Evolutionary conservation across 139 green algal species (phyloP), one percentile per base, ranked within the genome.

Genomic region (Deuterostichococcus epilithicus): DNA sequence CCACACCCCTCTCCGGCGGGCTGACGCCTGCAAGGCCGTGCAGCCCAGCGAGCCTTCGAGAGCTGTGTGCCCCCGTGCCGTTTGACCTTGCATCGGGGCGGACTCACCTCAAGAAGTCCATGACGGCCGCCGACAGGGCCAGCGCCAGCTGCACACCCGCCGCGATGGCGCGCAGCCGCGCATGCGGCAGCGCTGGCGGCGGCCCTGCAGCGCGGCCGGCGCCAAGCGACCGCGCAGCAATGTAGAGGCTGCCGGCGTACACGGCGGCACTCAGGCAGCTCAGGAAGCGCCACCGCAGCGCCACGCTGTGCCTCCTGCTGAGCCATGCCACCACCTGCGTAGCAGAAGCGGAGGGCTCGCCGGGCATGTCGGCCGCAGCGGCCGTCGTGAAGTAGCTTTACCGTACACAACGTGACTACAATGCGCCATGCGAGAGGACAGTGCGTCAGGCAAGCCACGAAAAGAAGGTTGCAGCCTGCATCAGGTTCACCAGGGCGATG

Each of bases 211-310:
- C 32, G 30, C 72, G 47, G 47, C 38, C n/a, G 2, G 25, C 33
- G 5, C 18, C 25, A 30, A 76, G 28, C 45, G 58, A 35, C 34
- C 4, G 30, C 5, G 28, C 26, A 18, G n/a, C 4, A 8, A 45
- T 75, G 70, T 75, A 75, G 13, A 75, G 28, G 26, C 32, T 45
- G 37, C 37, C 3, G 28, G n/a, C 38, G 70, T 75, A 75, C 30
- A 65, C 70, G 5, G 58, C 32, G 23, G 32, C n/a, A 10, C 26
- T 25, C 28, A 37, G 23, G 6, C 23, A 38, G 3, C 26, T 36
- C 6, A 25, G 65, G 26, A 70, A 1, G 1, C 52, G 39, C 23
- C 37, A 45, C 39, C 58, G 70, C 38, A 75, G 1, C 26, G 28
- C 39, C 30, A 75, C 26, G 25, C 39, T 22, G 39, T 35, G 28